Evolutionary conservation across 2,329 filamentous ascomycete genomes (phyloP).

Genomic region (Decorospora gaudefroyi): DNA sequence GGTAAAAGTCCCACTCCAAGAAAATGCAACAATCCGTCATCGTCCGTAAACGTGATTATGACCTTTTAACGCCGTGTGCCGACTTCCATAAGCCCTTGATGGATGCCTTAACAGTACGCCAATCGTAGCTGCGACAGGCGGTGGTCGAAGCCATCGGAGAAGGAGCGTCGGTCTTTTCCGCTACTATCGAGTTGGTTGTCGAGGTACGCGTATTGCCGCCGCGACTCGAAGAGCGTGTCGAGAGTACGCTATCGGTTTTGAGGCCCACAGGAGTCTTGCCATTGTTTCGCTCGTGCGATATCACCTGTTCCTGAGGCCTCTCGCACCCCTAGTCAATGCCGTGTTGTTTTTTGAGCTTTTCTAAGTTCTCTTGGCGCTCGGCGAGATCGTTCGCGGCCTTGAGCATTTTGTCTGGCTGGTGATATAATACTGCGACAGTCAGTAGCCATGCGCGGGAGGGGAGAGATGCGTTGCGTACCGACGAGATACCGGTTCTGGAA

Average conservation of each 20-base stretch:
- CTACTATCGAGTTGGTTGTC: slow-evolving; percentile 32
- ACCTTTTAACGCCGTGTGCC: slow-evolving; percentile 38
- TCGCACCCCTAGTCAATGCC: slow-evolving; percentile 81
- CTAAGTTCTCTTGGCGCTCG: slow-evolving; percentile 93
- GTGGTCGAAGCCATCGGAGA: slow-evolving; percentile 21
- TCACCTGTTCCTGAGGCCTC: slow-evolving; percentile 55
- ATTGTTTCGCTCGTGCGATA: slow-evolving; percentile 37
- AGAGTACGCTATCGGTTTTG: slow-evolving; percentile 38
- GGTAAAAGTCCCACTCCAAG: slow-evolving; percentile 16
- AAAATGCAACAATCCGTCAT: slow-evolving; percentile 26
- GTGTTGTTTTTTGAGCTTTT: slow-evolving; percentile 96
- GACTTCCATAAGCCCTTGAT: slow-evolving; percentile 42
- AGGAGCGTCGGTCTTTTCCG: slow-evolving; percentile 29
- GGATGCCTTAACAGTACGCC: slow-evolving; percentile 39
- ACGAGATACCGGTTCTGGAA: slow-evolving; percentile 99
- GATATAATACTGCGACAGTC: slow-evolving; percentile 64
- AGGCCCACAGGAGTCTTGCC: slow-evolving; percentile 46
- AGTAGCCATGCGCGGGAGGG: slow-evolving; percentile 3
- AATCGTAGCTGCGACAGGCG: slow-evolving; percentile 39
- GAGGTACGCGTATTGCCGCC: slow-evolving; percentile 27
- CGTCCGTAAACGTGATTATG: slow-evolving; percentile 30
- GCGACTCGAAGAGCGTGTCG: slow-evolving; percentile 34
- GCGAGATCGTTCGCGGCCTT: slow-evolving; percentile 93
- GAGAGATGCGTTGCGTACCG: slow-evolving; percentile 62
- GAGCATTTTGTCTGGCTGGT: slow-evolving; percentile 77